phyloP scores from a whole-genome alignment of 257 asterid species.

The Plectranthus barbatus region DNA sequence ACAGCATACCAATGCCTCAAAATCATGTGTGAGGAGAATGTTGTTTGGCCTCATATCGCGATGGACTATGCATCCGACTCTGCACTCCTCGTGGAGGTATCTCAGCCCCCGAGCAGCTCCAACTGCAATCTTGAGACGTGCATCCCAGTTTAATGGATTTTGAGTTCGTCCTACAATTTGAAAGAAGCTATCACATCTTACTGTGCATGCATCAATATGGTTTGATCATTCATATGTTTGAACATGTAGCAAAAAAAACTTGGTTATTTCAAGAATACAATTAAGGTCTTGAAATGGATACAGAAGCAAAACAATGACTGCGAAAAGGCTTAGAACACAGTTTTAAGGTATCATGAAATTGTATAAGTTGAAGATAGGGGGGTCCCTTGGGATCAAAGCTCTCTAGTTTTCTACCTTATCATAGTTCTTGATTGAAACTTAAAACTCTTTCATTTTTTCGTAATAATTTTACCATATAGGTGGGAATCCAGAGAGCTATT shows the following conservation, averaged over 20 bases:
- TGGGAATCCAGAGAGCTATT: constrained; percentile 81
- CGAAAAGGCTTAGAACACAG: too few species aligned
- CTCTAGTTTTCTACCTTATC: background rate
- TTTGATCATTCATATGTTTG: too few species aligned
- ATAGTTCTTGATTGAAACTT: background rate
- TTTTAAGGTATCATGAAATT: too few species aligned
- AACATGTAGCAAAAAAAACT: too few species aligned
- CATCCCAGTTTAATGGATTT: constrained; percentile 54
- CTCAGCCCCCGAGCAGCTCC: constrained; percentile 96
- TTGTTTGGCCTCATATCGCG: constrained; percentile 90
- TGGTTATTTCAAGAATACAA: too few species aligned
- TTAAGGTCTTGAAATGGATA: too few species aligned
- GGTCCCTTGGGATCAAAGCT: too few species aligned
- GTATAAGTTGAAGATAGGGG: too few species aligned
- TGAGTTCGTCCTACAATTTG: constrained; percentile 32
- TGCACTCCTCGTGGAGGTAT: constrained; percentile 91
- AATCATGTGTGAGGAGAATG: constrained; percentile 94
- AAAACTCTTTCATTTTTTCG: background rate
- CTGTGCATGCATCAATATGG: too few species aligned
- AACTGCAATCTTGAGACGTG: constrained; percentile 62
- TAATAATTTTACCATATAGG: constrained; percentile 49
- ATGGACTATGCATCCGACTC: constrained; percentile 91
- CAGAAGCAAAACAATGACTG: too few species aligned
- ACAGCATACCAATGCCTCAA: constrained; percentile 68
- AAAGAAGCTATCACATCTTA: too few species aligned